A percentile compares a stretch with the other conserved stretches of the same genome.
These are phyloP conservation scores for Microdochium paspali DNA, from an alignment of 2,329 filamentous ascomycete genomes.

Conservation along the genomic window DNA sequence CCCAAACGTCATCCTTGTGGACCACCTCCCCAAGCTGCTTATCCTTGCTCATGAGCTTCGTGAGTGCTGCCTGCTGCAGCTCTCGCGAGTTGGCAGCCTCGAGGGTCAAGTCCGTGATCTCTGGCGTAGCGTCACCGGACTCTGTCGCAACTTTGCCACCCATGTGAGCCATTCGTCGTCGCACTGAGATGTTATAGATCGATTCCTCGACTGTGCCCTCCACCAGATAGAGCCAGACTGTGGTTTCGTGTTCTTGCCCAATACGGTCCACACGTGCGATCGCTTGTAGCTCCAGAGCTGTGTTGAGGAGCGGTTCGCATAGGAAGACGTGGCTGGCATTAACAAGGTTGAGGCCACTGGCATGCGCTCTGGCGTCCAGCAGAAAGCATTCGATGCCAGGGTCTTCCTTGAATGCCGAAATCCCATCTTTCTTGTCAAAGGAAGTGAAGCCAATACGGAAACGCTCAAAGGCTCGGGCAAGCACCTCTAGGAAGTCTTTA, in stretches of 20 bases:
- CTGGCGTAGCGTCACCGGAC: conserved; percentile 28
- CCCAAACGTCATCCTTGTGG: conserved; percentile 71
- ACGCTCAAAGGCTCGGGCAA: conserved; percentile 58
- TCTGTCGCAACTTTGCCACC: conserved; percentile 29
- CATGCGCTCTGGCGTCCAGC: conserved; percentile 80
- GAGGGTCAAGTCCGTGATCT: conserved; percentile 51
- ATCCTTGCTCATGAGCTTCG: conserved; percentile 61
- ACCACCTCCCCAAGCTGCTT: conserved; percentile 72
- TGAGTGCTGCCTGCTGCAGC: conserved; percentile 62
- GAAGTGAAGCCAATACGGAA: conserved; percentile 67
- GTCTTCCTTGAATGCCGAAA: conserved; percentile 68
- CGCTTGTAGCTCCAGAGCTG: conserved; percentile 86
- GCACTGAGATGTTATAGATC: conserved; percentile 80
- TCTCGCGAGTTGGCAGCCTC: conserved; percentile 82
- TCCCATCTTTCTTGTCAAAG: conserved; percentile 60
- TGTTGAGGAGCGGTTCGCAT: conserved; percentile 88
- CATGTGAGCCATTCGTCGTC: conserved; percentile 71
- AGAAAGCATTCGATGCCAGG: conserved; percentile 72
- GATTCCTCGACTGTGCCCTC: conserved; percentile 84
- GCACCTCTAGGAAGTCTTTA: conserved; percentile 56
- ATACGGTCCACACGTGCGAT: conserved; percentile 94
- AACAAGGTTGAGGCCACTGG: conserved; percentile 81
- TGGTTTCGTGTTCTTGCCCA: conserved; percentile 78
- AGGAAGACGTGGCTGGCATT: conserved; percentile 92
- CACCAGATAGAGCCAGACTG: conserved; percentile 93